Evolutionary conservation across 2,329 filamentous ascomycete species (phyloP).

Genomic region (Domatiomyces catenatus): DNA sequence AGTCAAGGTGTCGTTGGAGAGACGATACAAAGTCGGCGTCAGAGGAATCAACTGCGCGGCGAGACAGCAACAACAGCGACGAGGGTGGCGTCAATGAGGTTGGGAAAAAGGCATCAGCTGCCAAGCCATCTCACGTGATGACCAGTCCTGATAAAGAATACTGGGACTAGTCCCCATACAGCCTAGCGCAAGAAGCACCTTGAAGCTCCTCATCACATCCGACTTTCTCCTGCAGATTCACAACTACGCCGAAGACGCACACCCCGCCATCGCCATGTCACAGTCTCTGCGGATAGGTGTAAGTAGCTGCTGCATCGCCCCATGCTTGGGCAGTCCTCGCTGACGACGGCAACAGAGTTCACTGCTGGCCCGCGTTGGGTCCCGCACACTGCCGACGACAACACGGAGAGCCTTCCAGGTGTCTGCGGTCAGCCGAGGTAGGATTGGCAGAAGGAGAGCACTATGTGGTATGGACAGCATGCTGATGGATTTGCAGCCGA

Average conservation of each 20-base stretch:
- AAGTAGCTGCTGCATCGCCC: slow-evolving; percentile 18
- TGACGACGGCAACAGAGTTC: slow-evolving; percentile 37
- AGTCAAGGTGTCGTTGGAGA: slow-evolving; percentile 46
- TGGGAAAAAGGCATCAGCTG: neutral
- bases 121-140: neutral
- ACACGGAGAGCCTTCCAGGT: neutral
- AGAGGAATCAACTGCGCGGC: slow-evolving; percentile 19
- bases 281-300: slow-evolving; percentile 48
- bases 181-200: neutral
- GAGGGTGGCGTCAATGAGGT: neutral
- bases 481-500: slow-evolving; percentile 49
- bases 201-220: neutral
- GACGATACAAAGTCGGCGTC: slow-evolving; percentile 24
- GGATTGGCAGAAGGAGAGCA: slow-evolving; percentile 30
- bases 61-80: neutral
- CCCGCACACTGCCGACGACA: slow-evolving; percentile 7
- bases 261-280: slow-evolving; percentile 28
- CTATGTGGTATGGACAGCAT: slow-evolving; percentile 14
- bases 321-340: slow-evolving; percentile 5
- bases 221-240: neutral
- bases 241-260: neutral
- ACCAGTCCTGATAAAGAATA: neutral
- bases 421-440: neutral
- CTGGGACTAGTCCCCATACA: neutral
- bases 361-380: slow-evolving; percentile 41